Evolutionary conservation across 495 filamentous ascomycete species (phyloP).

Genomic region (Penicillium subrubescens): DNA sequence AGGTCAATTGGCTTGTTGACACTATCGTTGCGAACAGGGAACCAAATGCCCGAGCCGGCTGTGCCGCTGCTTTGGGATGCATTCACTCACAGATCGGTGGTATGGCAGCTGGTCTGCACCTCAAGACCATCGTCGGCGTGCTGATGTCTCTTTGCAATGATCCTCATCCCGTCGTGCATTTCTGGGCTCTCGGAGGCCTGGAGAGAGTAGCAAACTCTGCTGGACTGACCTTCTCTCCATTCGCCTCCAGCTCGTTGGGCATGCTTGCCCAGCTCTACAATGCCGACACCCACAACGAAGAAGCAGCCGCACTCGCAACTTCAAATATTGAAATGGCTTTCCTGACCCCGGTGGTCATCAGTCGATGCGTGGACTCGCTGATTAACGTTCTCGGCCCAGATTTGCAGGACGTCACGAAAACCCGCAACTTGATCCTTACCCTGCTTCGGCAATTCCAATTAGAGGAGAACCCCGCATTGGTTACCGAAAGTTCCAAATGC

Average conservation of each 20-base stretch:
- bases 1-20: slow-evolving; percentile 90
- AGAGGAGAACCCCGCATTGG: slow-evolving; percentile 72
- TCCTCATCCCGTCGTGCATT: slow-evolving; percentile 94
- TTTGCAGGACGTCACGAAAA: slow-evolving; percentile 90
- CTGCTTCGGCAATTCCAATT: slow-evolving; percentile 80
- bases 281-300: slow-evolving; percentile 85
- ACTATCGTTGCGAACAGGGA: slow-evolving; percentile 92
- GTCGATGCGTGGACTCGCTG: slow-evolving; percentile 86
- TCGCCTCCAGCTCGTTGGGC: slow-evolving; percentile 85
- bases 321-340: slow-evolving; percentile 88
- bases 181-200: slow-evolving; percentile 89
- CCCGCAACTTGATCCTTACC: slow-evolving; percentile 85
- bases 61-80: slow-evolving; percentile 87
- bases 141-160: slow-evolving; percentile 95
- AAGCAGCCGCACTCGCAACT: slow-evolving; percentile 72
- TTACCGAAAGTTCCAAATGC: slow-evolving; percentile 78
- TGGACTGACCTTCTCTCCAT: slow-evolving; percentile 86
- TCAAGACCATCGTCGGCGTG: slow-evolving; percentile 94
- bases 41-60: slow-evolving; percentile 89
- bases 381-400: slow-evolving; percentile 97
- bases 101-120: slow-evolving; percentile 96
- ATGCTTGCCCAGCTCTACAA: slow-evolving; percentile 93
- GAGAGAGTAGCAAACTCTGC: slow-evolving; percentile 89
- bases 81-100: slow-evolving; percentile 95
- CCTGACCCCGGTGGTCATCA: slow-evolving; percentile 78